Conservation (phyloP, 768 basidiomycete genomes). For the Podaxis sp. region DNA sequence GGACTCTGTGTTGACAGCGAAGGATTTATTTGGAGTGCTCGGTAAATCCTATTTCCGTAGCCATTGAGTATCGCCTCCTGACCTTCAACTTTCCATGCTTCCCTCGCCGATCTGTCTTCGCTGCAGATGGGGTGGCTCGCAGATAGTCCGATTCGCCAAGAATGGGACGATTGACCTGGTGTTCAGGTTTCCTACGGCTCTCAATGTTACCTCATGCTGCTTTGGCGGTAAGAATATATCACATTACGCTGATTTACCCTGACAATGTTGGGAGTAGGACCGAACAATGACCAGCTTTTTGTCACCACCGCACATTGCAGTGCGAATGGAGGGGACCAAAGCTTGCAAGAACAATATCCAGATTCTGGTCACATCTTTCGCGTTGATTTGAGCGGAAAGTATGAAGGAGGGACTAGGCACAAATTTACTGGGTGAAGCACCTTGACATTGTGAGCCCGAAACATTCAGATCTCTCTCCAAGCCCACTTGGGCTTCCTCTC, state of each 20-base stretch:
- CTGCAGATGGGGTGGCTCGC: constrained; percentile 60
- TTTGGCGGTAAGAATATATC: constrained; percentile 50
- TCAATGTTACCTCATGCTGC: constrained; percentile 63
- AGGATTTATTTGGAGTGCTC: constrained; percentile 64
- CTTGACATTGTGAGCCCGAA: background rate
- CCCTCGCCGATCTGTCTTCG: constrained; percentile 8
- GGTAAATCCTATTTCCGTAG: constrained; percentile 21
- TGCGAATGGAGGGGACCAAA: constrained; percentile 51
- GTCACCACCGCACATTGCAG: constrained; percentile 62
- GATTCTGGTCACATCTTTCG: constrained; percentile 54
- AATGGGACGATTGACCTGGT: constrained; percentile 54
- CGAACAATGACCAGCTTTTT: constrained; percentile 57
- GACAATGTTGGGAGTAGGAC: constrained; percentile 32
- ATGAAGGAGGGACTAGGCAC: constrained; percentile 32
- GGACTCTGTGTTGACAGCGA: constrained; percentile 63
- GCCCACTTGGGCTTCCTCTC: background rate
- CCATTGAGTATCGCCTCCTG: constrained; percentile 4
- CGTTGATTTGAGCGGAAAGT: constrained; percentile 42
- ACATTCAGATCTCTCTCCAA: background rate
- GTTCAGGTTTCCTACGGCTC: constrained; percentile 54
- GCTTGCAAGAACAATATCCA: constrained; percentile 42
- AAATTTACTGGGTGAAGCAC: constrained; percentile 26
- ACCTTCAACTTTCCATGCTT: background rate
- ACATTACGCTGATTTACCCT: background rate
- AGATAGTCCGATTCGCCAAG: constrained; percentile 48